Conservation (phyloP, 1,139 yeast species). For the Candida sp. region DNA sequence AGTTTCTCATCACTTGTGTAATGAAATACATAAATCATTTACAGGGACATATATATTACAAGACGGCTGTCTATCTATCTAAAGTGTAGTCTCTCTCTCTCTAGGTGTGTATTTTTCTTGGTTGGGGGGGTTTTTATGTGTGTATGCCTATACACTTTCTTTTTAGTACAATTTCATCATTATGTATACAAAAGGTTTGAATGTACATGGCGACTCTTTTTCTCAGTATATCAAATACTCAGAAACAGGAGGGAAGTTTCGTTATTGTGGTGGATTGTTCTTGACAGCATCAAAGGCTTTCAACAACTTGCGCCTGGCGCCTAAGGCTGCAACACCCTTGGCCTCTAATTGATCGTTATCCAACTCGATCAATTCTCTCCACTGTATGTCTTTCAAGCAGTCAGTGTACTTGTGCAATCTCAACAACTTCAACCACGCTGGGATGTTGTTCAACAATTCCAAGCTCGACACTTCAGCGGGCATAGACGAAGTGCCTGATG, state of each 20-base stretch:
- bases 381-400: slow-evolving; percentile 71
- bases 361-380: slow-evolving; percentile 80
- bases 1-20: neutral
- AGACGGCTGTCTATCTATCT: neutral
- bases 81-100: neutral
- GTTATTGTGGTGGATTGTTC: slow-evolving; percentile 14
- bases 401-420: slow-evolving; percentile 95
- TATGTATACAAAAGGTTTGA: neutral
- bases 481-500: slow-evolving; percentile 43
- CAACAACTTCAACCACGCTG: slow-evolving; percentile 90
- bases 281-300: slow-evolving; percentile 90
- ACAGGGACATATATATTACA: neutral
- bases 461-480: slow-evolving; percentile 69
- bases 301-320: slow-evolving; percentile 90
- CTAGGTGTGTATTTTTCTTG: neutral
- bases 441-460: slow-evolving; percentile 74
- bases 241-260: neutral
- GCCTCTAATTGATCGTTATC: slow-evolving; percentile 72
- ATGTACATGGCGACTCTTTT: neutral
- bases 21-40: neutral
- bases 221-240: slow-evolving; percentile 13
- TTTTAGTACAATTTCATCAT: neutral
- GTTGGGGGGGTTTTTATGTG: neutral
- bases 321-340: slow-evolving; percentile 90
- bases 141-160: neutral